These are phyloP conservation scores for Alloteropsis semialata DNA, from an alignment of 176 grass and related monocot genomes.

Conservation along the genomic window DNA sequence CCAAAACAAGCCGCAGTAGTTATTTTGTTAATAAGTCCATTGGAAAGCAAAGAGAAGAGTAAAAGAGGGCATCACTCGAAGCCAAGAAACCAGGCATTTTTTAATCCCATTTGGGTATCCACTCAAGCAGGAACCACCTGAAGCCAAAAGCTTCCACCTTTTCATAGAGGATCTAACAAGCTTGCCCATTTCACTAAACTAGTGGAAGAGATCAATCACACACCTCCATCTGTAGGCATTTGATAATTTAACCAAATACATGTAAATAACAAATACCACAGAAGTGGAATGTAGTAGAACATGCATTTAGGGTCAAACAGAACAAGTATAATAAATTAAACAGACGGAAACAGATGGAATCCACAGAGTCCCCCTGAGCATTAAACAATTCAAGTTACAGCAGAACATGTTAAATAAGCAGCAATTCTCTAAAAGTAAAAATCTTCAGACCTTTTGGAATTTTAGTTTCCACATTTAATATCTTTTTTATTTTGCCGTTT, in stretches of 20 bases:
- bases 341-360: conserved; percentile 1
- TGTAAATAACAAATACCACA: background rate
- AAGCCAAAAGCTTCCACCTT: background rate
- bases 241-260: background rate
- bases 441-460: background rate
- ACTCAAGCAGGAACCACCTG: background rate
- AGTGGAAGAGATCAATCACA: background rate
- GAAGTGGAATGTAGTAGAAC: background rate
- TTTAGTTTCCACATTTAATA: background rate
- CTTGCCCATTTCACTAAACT: conserved; percentile 12
- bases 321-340: background rate
- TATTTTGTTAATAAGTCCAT: background rate
- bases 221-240: background rate
- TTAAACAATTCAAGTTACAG: conserved; percentile 14
- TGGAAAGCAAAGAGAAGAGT: background rate
- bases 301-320: conserved; percentile 29
- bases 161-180: background rate
- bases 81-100: background rate
- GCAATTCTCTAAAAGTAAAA: background rate
- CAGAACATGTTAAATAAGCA: background rate
- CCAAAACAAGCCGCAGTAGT: background rate
- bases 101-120: background rate
- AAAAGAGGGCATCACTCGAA: background rate
- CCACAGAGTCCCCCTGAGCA: background rate
- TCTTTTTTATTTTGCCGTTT: background rate